phyloP scores from a whole-genome alignment of 2,329 filamentous ascomycete species.

The Penicillium brevicompactum region DNA sequence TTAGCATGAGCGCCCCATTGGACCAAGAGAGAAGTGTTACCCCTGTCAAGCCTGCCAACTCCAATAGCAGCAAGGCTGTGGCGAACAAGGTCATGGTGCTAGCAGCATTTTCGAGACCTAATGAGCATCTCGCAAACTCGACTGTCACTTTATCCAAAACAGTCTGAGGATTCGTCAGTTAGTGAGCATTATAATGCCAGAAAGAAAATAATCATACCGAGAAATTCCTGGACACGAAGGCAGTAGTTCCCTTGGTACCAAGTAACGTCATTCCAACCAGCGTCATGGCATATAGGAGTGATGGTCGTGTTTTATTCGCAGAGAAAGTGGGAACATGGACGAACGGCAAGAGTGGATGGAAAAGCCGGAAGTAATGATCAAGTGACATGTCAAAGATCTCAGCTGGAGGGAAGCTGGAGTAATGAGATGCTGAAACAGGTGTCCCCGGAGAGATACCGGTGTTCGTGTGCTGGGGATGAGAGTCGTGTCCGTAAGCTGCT shows the following conservation, averaged over 20 bases:
- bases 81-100: slow-evolving; percentile 51
- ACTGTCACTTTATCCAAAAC: slow-evolving; percentile 43
- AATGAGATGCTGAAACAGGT: slow-evolving; percentile 26
- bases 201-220: slow-evolving; percentile 26
- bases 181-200: slow-evolving; percentile 5
- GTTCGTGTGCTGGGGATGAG: slow-evolving; percentile 17
- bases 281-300: slow-evolving; percentile 56
- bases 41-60: slow-evolving; percentile 53
- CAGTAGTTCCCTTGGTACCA: slow-evolving; percentile 54
- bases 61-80: slow-evolving; percentile 51
- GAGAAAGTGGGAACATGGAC: slow-evolving; percentile 57
- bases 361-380: slow-evolving; percentile 57
- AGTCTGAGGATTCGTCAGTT: slow-evolving; percentile 19
- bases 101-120: slow-evolving; percentile 42
- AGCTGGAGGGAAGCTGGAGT: slow-evolving; percentile 49
- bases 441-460: slow-evolving; percentile 21
- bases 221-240: slow-evolving; percentile 53
- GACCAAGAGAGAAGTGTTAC: slow-evolving; percentile 18
- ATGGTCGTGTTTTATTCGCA: slow-evolving; percentile 49
- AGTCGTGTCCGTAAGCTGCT: slow-evolving; percentile 35
- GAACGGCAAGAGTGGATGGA: slow-evolving; percentile 56
- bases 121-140: slow-evolving; percentile 47
- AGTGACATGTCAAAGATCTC: slow-evolving; percentile 58
- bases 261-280: slow-evolving; percentile 56
- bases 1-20: slow-evolving; percentile 7